These are phyloP conservation scores for Exophiala phaeomuriformis DNA, from an alignment of 2,329 filamentous ascomycete genomes.

Conservation along the genomic window DNA sequence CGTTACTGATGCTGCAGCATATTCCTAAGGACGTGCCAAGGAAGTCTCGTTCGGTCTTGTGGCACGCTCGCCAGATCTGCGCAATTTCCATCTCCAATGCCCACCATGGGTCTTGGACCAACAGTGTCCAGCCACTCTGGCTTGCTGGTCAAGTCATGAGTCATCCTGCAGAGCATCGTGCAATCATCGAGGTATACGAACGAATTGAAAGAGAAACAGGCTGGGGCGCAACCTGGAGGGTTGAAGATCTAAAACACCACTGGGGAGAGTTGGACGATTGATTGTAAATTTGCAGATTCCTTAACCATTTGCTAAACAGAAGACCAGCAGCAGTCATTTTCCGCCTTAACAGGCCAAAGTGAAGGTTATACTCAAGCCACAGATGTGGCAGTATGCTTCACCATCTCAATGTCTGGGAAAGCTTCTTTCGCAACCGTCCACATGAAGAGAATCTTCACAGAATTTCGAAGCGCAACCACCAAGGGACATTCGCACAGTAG, in stretches of 20 bases:
- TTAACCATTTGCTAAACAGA: too few relatives aligned
- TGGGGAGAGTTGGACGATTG: constrained; percentile 40
- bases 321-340: too few relatives aligned
- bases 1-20: constrained; percentile 45
- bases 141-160: constrained; percentile 49
- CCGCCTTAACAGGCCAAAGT: too few relatives aligned
- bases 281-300: too few relatives aligned
- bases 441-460: too few relatives aligned
- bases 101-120: constrained; percentile 50
- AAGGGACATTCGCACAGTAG: too few relatives aligned
- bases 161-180: constrained; percentile 40
- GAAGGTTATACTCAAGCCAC: too few relatives aligned
- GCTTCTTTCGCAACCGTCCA: too few relatives aligned
- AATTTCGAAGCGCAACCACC: too few relatives aligned
- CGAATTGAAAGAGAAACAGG: constrained; percentile 48
- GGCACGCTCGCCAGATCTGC: constrained; percentile 51
- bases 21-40: constrained; percentile 33
- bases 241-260: constrained; percentile 46
- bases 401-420: too few relatives aligned
- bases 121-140: constrained; percentile 53
- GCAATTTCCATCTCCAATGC: constrained; percentile 51
- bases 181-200: constrained; percentile 39
- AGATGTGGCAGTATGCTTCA: too few relatives aligned
- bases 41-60: constrained; percentile 38
- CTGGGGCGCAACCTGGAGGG: constrained; percentile 49